Evolutionary conservation across 345 rosid species (phyloP).

Genomic region (Aquilaria malaccensis): DNA sequence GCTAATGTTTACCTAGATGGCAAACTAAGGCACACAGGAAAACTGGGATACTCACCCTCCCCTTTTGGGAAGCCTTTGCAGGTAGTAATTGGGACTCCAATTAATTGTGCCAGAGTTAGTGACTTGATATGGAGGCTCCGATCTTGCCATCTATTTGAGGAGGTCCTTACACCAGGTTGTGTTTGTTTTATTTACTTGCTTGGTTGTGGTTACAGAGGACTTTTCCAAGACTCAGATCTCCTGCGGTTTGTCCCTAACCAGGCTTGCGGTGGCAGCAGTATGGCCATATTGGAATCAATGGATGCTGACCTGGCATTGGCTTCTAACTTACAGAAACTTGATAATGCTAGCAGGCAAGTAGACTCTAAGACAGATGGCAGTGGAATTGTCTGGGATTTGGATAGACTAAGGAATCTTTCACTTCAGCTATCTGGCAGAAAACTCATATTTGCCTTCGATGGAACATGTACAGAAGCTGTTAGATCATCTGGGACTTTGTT

Average conservation of each 20-base stretch:
- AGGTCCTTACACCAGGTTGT: slow-evolving; percentile 95
- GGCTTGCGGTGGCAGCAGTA: slow-evolving; percentile 99
- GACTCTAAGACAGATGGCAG: slow-evolving; percentile 93
- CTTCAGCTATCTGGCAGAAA: slow-evolving; percentile 94
- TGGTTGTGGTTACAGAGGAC: slow-evolving; percentile 97
- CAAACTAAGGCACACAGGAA: slow-evolving; percentile 93
- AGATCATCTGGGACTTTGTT: slow-evolving; percentile 75
- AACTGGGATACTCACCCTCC: slow-evolving; percentile 95
- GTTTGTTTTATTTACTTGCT: slow-evolving; percentile 96
- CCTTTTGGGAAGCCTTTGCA: slow-evolving; percentile 93
- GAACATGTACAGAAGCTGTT: slow-evolving; percentile 73
- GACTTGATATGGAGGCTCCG: slow-evolving; percentile 90
- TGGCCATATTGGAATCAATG: slow-evolving; percentile 93
- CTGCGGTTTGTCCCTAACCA: slow-evolving; percentile 95
- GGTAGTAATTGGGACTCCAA: slow-evolving; percentile 90
- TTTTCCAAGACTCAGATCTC: slow-evolving; percentile 91
- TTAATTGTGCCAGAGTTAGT: slow-evolving; percentile 67
- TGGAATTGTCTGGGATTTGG: slow-evolving; percentile 98
- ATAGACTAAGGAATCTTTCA: slow-evolving; percentile 76
- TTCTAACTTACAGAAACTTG: slow-evolving; percentile 55
- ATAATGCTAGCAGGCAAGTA: slow-evolving; percentile 59
- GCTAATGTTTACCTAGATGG: slow-evolving; percentile 97
- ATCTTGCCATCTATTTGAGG: slow-evolving; percentile 97
- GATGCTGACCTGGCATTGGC: slow-evolving; percentile 71
- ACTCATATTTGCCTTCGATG: slow-evolving; percentile 98